A percentile compares a stretch with the other conserved stretches of the same genome.
phyloP scores from a whole-genome alignment of 305 asterid species.

The Rubia peregrina region DNA sequence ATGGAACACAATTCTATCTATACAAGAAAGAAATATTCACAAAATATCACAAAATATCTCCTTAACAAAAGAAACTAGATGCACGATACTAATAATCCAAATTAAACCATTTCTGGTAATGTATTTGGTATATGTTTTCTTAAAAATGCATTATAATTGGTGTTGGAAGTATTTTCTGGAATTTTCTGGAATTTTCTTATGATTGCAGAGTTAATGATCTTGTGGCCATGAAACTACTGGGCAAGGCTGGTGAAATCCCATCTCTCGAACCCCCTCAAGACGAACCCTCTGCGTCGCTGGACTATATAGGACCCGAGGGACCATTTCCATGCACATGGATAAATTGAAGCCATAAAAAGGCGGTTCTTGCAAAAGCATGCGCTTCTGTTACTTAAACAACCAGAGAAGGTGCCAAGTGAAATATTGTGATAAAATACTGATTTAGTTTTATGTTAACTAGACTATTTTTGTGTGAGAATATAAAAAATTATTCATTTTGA shows the following conservation, averaged over 20 bases:
- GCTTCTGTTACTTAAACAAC: conserved; percentile 85
- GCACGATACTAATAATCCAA: background rate
- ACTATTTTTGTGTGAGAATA: no score
- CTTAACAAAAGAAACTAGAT: no score
- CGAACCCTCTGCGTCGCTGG: conserved; percentile 87
- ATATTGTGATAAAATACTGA: no score
- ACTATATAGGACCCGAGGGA: conserved; percentile 77
- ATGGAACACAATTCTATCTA: no score
- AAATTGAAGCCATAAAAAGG: conserved; percentile 76
- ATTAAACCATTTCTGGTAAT: no score
- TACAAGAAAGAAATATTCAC: no score
- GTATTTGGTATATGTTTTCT: background rate
- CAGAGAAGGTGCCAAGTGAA: conserved; percentile 74
- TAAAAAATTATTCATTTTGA: no score
- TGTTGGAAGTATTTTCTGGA: background rate
- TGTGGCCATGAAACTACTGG: conserved; percentile 82
- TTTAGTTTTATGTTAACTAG: no score
- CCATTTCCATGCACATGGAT: conserved; percentile 89
- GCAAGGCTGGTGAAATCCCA: conserved; percentile 98
- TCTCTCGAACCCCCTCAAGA: conserved; percentile 67
- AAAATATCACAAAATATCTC: no score
- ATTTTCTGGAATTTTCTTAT: background rate
- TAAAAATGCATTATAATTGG: background rate
- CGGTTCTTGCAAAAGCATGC: conserved; percentile 83
- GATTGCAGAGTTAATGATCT: conserved; percentile 76